Conservation (phyloP, 1,284 basidiomycete genomes). For the Sporisorium scitamineum region DNA sequence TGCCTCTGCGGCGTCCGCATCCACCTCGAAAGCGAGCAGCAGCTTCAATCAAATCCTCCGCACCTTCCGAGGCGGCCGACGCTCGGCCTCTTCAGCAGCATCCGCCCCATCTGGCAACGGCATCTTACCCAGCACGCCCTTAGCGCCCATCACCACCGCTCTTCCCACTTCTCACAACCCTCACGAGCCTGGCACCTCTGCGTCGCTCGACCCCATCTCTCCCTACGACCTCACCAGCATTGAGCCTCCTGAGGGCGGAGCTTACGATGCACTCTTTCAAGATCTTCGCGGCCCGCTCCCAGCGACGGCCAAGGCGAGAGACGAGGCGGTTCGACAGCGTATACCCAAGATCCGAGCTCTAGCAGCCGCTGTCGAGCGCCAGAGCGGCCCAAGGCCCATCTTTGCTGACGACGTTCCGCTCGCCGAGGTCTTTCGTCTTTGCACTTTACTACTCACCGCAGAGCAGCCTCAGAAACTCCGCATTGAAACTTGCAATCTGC, state of each 20-base stretch:
- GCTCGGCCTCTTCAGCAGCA: constrained; percentile 26
- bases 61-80: constrained; percentile 32
- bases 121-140: constrained; percentile 28
- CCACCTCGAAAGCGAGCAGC: constrained; percentile 36
- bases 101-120: constrained; percentile 21
- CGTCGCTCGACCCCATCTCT: constrained; percentile 36
- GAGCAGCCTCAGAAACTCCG: constrained; percentile 46
- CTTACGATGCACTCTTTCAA: constrained; percentile 33
- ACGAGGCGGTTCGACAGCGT: constrained; percentile 43
- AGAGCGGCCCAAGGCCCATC: constrained; percentile 35
- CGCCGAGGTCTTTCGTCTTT: constrained; percentile 54
- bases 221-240: constrained; percentile 34
- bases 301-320: constrained; percentile 32
- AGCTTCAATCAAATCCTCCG: constrained; percentile 48
- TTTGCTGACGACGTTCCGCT: constrained; percentile 46
- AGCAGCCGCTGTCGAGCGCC: constrained; percentile 43
- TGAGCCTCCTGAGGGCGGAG: constrained; percentile 33
- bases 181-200: constrained; percentile 17
- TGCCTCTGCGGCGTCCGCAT: constrained; percentile 15
- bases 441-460: constrained; percentile 49
- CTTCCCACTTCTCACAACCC: constrained; percentile 28
- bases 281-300: constrained; percentile 49
- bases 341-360: constrained; percentile 45
- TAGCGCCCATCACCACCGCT: constrained; percentile 46
- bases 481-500: constrained; percentile 52